Base-by-base conservation (phyloP, 495 filamentous ascomycete genomes). In the Xylaria venustula region DNA sequence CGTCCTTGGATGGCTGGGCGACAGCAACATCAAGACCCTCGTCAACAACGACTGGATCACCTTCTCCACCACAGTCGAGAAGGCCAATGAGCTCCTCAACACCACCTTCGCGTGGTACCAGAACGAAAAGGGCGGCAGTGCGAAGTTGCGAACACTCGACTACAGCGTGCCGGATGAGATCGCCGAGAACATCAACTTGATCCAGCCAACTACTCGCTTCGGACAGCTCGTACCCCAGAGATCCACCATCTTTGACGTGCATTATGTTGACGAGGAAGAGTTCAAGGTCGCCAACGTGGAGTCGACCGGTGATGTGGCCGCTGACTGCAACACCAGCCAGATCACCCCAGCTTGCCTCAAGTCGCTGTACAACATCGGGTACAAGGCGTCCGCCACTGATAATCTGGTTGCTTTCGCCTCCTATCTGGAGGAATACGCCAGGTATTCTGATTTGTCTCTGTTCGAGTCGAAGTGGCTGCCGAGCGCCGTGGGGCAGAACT, bases 341-440 rank as follows among this genome's bases (percentile, higher is more conserved):
- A 83, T 87, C 63, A 86, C 84, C 5, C 87, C 87, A 7, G 58
- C 69, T 0, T 89, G 87, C 60, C 64, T 90, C 20, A 81, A 79
- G 71, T 72, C 83, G 37, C 66, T 88, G 64, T 90, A 90, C 76
- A 86, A 84, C 58, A 73, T 87, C 55, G 71, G 79, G 63, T 87
- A 84, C 69, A 78, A 71, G 6, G 75, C 84, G 0, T 63, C 77
- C 14, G 73, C 77, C 0, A 72, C 73, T 14, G 76, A 80, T n/a
- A 82, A 81, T 55, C 67, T 75, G 23, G 67, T 88, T 34, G 86
- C 80, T 15, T 85, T 90, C 54, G 76, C 75, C 41, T 84, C 83
- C 50, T 90, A 81, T 75, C 69, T 81, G 3, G 81, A 85, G 65
- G 68, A 87, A 64, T 82, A 77, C 48, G 83, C 74, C 20, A 55